Evolutionary conservation across 768 basidiomycete species (phyloP), one percentile per base, ranked within the genome.

Genomic region (Piloderma croceum): DNA sequence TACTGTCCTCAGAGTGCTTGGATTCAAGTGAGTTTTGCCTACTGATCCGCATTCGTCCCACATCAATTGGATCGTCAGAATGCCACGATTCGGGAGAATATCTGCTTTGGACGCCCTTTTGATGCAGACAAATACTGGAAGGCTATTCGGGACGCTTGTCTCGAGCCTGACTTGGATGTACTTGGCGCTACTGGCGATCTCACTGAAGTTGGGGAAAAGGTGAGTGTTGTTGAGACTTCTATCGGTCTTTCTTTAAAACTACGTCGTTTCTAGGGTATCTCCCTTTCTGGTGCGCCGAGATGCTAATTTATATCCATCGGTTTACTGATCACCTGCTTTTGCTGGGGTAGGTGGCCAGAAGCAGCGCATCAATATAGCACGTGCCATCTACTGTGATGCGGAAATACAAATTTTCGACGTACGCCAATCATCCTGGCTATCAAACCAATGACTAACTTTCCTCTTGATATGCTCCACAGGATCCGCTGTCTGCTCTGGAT

Each of bases 1-100:
- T 90, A 92, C 58, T 92, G 87, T 50, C 79, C 83, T 12, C 92
- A 97, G 56, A 81, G 71, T 32, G 83, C 91, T 9, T 96, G 91
- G 90, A 93, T 97, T 43, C 88, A 91, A 60, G 80, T 75, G 43
- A 46, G 44, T 43, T 21, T 23, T 43, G 36, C 18, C 39, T 21
- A 7, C 33, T n/a, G n/a, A 10, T 15, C 34, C 24, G 18, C 17
- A 9, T 34, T 18, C 7, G 21, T 7, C 1, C 9, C 6, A 31
- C 34, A 23, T 17, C 19, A 12, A 36, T 48, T 36, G 13, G 41
- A 36, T 23, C 10, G 15, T 25, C 35, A 83, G 78, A 85, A 89
- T 58, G 76, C 88, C 1, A 93, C 90, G 0, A 76, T 93, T 24
- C 73, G 89, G 38, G 90, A 94, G 33, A 96, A 94, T 51, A 78